Evolutionary conservation across 306 rosid genomes (phyloP), one percentile per base, ranked within the genome.

Genomic region (Lotus japonicus): DNA sequence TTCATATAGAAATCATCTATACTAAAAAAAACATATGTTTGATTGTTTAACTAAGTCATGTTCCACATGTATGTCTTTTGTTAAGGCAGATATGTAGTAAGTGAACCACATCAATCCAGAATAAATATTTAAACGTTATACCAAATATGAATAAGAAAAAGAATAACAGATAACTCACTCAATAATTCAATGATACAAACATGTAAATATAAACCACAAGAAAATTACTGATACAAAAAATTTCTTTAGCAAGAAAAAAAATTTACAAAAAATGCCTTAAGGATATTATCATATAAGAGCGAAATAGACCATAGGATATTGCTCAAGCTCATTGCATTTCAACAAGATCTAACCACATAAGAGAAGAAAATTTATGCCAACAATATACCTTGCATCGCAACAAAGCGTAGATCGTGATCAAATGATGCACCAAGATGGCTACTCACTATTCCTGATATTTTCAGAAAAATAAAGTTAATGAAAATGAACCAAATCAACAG

Each of bases 331-430:
- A 18, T 28, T 42, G 39, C 7, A 63, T 11, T 39, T 17, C 58
- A 7, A 41, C 36, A 26, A 26, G 31, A 26, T 26, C 31, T 26
- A 26, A 26, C 2, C 31, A 26, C 31, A 26, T 26, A 26, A 28
- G 35, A 28, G 35, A 35, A 3, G 21, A 56, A 72, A 61, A 38
- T 14, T 14, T 5, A 72, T 28, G 11, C 12, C 58, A 66, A 55
- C 62, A 21, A 28, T 17, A 66, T 80, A 92, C 98, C 98, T 86
- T 94, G 80, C 86, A 90, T 64, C 31, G 79, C 89, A 35, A 66
- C 79, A 56, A 74, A 77, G 50, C 97, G 94, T 9, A 88, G 80
- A 64, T 76, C 85, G 2, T 46, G 69, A 66, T 85, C 69, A 33
- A 83, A 75, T 12, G 84, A 68, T 53, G 88, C 87, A 60, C 84